phyloP scores from a whole-genome alignment of 257 asterid genomes.

The Nicotiana tomentosiformis region DNA sequence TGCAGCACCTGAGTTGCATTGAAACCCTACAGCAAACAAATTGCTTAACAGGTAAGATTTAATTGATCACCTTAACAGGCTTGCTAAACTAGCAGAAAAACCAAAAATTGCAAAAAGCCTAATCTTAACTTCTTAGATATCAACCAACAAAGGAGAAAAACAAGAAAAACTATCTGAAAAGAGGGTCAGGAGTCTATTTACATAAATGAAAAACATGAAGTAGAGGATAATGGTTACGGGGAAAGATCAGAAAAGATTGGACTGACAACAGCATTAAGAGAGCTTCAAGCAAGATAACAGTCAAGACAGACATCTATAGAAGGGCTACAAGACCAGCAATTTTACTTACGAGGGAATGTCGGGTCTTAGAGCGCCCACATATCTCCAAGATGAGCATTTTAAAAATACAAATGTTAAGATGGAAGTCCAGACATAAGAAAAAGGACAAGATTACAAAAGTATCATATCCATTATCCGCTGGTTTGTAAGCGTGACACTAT shows the following conservation, averaged over 20 bases:
- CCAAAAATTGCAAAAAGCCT: background rate
- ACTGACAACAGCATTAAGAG: background rate
- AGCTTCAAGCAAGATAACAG: background rate
- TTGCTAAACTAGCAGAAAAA: background rate
- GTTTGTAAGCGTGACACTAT: background rate
- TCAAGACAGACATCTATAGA: background rate
- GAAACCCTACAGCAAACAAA: constrained; percentile 41
- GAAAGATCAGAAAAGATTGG: background rate
- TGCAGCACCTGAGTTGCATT: constrained; percentile 42
- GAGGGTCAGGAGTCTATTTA: background rate
- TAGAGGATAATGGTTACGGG: background rate
- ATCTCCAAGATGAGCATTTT: too few species aligned
- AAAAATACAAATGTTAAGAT: too few species aligned
- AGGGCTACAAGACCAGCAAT: too few species aligned
- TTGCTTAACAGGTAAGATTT: background rate
- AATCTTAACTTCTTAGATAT: constrained; percentile 22
- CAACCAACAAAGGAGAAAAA: background rate
- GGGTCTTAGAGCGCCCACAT: too few species aligned
- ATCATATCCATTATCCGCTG: too few species aligned
- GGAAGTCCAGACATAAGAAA: too few species aligned
- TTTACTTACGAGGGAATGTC: too few species aligned
- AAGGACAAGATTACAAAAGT: background rate
- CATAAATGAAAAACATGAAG: background rate
- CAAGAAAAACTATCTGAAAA: background rate
- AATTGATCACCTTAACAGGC: background rate